Evolutionary conservation across 345 rosid species (phyloP).

Genomic region (Aurinia saxatilis): DNA sequence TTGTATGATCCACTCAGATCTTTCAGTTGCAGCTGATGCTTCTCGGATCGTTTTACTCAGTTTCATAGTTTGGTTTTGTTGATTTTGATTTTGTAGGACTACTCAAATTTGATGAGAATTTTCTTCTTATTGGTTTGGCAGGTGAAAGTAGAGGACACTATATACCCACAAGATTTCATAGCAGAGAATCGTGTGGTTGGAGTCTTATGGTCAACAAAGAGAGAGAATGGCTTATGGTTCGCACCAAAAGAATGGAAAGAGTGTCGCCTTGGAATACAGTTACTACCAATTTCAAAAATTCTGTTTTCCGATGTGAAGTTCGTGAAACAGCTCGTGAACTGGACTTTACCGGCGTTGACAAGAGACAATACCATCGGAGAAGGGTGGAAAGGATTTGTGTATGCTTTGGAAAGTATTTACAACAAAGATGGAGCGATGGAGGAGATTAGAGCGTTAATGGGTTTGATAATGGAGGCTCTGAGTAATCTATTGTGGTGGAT

Average conservation of each 20-base stretch:
- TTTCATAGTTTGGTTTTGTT: neutral
- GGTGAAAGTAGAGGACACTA: no score
- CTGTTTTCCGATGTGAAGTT: no score
- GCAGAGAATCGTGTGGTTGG: no score
- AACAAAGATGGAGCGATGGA: conserved; percentile 49
- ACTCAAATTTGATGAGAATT: neutral
- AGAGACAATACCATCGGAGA: conserved; percentile 76
- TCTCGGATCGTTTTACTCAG: neutral
- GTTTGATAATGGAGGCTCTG: conserved; percentile 68
- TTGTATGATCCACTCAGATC: neutral
- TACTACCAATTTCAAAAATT: conserved; percentile 61
- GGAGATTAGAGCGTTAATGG: conserved; percentile 49
- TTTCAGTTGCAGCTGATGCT: neutral
- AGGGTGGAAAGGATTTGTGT: no score
- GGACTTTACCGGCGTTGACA: conserved; percentile 63
- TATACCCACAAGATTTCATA: no score
- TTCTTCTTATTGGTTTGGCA: conserved; percentile 50
- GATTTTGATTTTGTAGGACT: no score
- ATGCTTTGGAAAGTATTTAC: conserved; percentile 70
- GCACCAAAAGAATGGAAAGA: conserved; percentile 77
- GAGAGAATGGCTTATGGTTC: conserved; percentile 91
- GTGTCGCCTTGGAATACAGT: conserved; percentile 82
- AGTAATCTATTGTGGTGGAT: conserved; percentile 88
- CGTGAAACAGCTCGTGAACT: conserved; percentile 62
- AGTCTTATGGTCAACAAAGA: conserved; percentile 84